Percentiles rank a stretch among this genome's conserved stretches.
Evolutionary conservation across 78 protist genomes (phyloP).

Genomic region (Dictyostelium firmibasis): DNA sequence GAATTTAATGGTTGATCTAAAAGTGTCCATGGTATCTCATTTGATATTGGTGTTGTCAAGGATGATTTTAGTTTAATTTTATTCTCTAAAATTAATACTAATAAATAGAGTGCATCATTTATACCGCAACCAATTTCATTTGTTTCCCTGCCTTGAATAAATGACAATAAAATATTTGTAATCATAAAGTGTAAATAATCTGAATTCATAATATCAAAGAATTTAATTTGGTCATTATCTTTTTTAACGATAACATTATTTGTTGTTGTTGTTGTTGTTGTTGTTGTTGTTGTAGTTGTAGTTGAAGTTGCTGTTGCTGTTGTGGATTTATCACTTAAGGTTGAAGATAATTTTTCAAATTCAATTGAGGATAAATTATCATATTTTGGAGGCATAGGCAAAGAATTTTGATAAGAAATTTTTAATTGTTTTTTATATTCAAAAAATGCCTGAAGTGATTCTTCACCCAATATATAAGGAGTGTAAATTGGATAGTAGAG

Average conservation of each 20-base stretch:
- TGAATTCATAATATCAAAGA: slow-evolving; percentile 8
- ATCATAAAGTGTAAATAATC: slow-evolving; percentile 18
- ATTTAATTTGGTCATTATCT: neutral
- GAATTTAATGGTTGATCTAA: neutral
- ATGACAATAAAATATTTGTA: neutral
- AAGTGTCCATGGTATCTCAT: neutral
- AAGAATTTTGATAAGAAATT: slow-evolving; percentile 21
- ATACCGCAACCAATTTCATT: slow-evolving; percentile 40
- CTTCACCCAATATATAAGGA: slow-evolving; percentile 25
- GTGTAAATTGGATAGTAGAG: slow-evolving; percentile 36
- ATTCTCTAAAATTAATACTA: slow-evolving; percentile 11
- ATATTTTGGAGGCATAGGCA: slow-evolving; percentile 52
- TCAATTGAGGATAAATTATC: neutral
- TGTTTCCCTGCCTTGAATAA: neutral
- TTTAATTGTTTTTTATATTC: slow-evolving; percentile 21
- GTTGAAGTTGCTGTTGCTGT: neutral
- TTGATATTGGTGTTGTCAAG: neutral
- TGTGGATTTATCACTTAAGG: neutral
- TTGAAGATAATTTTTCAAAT: neutral
- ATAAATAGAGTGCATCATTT: slow-evolving; percentile 34
- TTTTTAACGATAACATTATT: neutral
- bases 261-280: neutral
- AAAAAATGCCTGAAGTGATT: slow-evolving; percentile 15
- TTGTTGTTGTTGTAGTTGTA: neutral
- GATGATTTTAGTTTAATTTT: neutral